Percentiles rank a stretch among this genome's conserved stretches.
phyloP scores from a whole-genome alignment of 768 basidiomycete genomes.

The Boletellus emodensis region DNA sequence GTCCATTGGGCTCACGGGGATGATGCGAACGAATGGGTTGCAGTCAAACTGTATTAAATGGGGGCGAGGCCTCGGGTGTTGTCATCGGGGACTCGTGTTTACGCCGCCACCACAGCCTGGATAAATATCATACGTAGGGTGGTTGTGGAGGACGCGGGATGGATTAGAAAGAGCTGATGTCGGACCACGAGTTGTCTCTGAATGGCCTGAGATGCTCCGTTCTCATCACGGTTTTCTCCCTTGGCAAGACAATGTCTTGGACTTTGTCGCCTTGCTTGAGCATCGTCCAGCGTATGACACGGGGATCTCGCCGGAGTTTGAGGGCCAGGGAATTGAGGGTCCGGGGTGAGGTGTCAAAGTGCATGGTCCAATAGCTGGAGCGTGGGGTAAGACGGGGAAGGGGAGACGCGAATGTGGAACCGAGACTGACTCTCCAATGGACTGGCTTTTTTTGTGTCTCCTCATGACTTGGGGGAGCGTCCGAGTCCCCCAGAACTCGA shows the following conservation, averaged over 20 bases:
- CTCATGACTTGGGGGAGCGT: slow-evolving; percentile 74
- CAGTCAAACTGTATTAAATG: no score
- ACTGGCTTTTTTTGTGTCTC: slow-evolving; percentile 51
- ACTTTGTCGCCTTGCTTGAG: slow-evolving; percentile 73
- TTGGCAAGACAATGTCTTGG: slow-evolving; percentile 59
- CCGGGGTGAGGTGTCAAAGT: slow-evolving; percentile 82
- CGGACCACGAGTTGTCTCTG: slow-evolving; percentile 27
- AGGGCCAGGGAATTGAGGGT: slow-evolving; percentile 61
- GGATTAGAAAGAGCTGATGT: slow-evolving; percentile 12
- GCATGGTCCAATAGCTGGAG: slow-evolving; percentile 82
- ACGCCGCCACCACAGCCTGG: not conserved
- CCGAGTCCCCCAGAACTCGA: slow-evolving; percentile 71
- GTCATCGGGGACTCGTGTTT: no score
- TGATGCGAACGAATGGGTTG: no score
- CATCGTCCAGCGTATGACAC: slow-evolving; percentile 79
- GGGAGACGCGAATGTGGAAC: not conserved
- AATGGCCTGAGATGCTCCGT: slow-evolving; percentile 22
- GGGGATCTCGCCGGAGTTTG: slow-evolving; percentile 73
- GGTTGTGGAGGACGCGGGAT: not conserved
- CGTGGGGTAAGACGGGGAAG: slow-evolving; percentile 4
- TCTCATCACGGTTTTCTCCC: slow-evolving; percentile 40
- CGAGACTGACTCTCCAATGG: slow-evolving; percentile 69
- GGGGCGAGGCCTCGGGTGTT: no score
- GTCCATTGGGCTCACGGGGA: no score
- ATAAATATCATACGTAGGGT: not conserved